A percentile compares a stretch with the other conserved stretches of the same genome.
These are phyloP conservation scores for Cucumis sativus DNA, from an alignment of 306 rosid genomes.

Conservation along the genomic window DNA sequence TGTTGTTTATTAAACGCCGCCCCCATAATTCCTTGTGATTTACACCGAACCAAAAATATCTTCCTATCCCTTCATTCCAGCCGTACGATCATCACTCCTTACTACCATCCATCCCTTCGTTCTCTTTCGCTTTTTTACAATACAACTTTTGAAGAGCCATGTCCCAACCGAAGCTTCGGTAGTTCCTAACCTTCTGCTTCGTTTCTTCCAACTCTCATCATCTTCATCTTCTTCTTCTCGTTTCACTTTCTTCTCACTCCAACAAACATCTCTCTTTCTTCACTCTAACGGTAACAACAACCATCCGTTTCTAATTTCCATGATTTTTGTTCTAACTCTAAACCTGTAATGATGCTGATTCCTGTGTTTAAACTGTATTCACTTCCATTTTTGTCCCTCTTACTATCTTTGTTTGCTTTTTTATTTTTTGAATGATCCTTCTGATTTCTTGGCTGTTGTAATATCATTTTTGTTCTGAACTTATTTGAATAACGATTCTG, in stretches of 20 bases:
- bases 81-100: neutral
- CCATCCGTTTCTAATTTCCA: neutral
- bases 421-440: neutral
- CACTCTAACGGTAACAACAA: neutral
- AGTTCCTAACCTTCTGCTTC: conserved; percentile 1
- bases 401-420: neutral
- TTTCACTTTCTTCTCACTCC: neutral
- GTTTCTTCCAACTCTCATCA: neutral
- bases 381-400: neutral
- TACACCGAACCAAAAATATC: neutral
- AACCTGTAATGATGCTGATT: neutral
- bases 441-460: neutral
- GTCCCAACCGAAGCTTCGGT: conserved; percentile 18
- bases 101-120: neutral
- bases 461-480: neutral
- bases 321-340: neutral
- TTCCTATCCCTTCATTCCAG: neutral
- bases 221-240: neutral
- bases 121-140: neutral
- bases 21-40: neutral
- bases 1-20: neutral
- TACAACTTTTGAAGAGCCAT: neutral
- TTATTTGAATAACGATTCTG: neutral
- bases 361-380: neutral
- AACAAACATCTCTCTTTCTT: neutral